Evolutionary conservation across 345 rosid species (phyloP).

Genomic region (Cardamine chenopodiifolia): DNA sequence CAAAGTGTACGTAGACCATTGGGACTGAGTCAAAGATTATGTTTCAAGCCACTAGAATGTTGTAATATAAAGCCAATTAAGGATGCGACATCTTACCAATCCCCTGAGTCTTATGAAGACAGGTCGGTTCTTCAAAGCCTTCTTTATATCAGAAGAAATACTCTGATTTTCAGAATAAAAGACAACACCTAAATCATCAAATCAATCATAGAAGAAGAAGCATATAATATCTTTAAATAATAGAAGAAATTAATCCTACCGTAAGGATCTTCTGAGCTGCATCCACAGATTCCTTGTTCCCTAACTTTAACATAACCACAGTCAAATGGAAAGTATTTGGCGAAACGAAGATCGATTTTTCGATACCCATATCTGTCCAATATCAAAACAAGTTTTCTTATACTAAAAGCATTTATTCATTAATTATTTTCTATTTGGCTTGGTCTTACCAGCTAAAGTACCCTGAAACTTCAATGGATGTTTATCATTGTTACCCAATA

Average conservation of each 20-base stretch:
- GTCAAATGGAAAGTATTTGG: slow-evolving; percentile 85
- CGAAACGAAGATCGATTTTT: slow-evolving; percentile 69
- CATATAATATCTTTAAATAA: slow-evolving; percentile 1
- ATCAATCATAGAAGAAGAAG: slow-evolving; percentile 26
- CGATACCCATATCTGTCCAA: slow-evolving; percentile 67
- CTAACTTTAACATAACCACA: slow-evolving; percentile 84
- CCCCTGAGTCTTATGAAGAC: slow-evolving; percentile 71
- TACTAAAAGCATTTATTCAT: neutral
- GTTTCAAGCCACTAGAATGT: slow-evolving; percentile 2
- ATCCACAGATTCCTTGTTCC: slow-evolving; percentile 69
- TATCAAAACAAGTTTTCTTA: neutral
- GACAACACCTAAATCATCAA: slow-evolving; percentile 21
- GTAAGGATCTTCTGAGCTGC: slow-evolving; percentile 67
- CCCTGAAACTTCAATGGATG: neutral
- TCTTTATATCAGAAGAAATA: slow-evolving; percentile 60
- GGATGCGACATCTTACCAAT: slow-evolving; percentile 54
- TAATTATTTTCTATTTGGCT: neutral
- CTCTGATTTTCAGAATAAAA: slow-evolving; percentile 49
- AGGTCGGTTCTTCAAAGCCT: slow-evolving; percentile 78
- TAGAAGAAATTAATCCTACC: slow-evolving; percentile 45
- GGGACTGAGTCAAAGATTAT: neutral
- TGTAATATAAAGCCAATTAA: slow-evolving; percentile 8
- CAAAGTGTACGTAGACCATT: neutral
- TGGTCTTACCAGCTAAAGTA: slow-evolving; percentile 54
- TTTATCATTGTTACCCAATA: slow-evolving; percentile 46